These are phyloP conservation scores for Telopea speciosissima DNA, from an alignment of 177 flowering plant genomes.

Conservation along the genomic window DNA sequence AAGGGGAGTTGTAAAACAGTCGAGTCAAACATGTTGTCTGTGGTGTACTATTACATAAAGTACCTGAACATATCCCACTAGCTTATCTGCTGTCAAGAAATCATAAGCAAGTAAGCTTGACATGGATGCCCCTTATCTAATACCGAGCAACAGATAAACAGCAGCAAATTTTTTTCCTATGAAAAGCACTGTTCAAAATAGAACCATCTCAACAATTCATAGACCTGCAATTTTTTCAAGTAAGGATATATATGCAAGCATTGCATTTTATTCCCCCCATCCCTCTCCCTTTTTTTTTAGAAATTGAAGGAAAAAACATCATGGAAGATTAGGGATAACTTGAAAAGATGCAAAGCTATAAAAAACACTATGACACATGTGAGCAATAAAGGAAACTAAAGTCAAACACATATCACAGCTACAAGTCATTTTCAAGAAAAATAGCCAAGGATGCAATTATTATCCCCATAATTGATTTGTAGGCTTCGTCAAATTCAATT, in stretches of 20 bases:
- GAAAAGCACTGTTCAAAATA: not conserved
- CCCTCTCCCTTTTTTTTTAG: too few relatives aligned
- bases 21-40: conserved; percentile 31
- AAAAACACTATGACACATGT: conserved; percentile 25
- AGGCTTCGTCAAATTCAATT: not conserved
- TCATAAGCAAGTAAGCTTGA: not conserved
- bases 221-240: too few relatives aligned
- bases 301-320: too few relatives aligned
- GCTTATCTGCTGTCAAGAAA: conserved; percentile 8
- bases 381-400: conserved; percentile 17
- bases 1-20: conserved; percentile 17
- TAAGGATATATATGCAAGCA: too few relatives aligned
- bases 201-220: too few relatives aligned
- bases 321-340: too few relatives aligned
- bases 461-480: too few relatives aligned
- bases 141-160: not conserved
- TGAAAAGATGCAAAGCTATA: not conserved
- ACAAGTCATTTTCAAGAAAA: too few relatives aligned
- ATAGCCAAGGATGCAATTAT: too few relatives aligned
- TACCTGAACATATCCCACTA: conserved; percentile 5
- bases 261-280: too few relatives aligned
- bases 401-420: too few relatives aligned
- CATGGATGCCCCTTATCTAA: not conserved
- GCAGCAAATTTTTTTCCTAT: not conserved
- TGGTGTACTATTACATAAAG: conserved; percentile 10